phyloP scores from a whole-genome alignment of 1,284 basidiomycete genomes.

The Cerioporus squamosus region DNA sequence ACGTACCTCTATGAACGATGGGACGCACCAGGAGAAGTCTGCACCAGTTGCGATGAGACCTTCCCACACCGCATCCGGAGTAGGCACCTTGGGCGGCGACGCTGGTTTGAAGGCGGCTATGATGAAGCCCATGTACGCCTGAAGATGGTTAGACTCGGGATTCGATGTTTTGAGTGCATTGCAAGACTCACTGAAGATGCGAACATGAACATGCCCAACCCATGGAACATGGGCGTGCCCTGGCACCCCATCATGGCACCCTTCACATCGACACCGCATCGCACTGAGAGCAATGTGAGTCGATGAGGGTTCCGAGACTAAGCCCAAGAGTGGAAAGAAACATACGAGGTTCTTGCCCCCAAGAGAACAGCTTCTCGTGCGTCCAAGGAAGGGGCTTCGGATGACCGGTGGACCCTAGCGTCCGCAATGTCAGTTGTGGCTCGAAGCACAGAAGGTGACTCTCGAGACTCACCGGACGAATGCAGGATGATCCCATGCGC shows the following conservation, averaged over 20 bases:
- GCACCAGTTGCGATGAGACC: constrained; percentile 19
- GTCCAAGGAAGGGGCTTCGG: constrained; percentile 26
- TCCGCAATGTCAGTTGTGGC: not conserved
- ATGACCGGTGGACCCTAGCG: constrained; percentile 24
- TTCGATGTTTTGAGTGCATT: no score
- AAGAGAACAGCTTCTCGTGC: constrained; percentile 11
- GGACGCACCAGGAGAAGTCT: constrained; percentile 29
- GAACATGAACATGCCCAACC: constrained; percentile 22
- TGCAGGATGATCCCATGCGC: constrained; percentile 20
- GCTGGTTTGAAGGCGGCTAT: constrained; percentile 25
- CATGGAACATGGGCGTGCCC: constrained; percentile 30
- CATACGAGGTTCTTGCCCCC: constrained; percentile 18
- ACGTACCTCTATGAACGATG: constrained; percentile 33
- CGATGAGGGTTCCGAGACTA: not conserved
- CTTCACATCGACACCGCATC: constrained; percentile 21
- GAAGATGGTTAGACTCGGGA: not conserved
- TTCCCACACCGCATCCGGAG: constrained; percentile 27
- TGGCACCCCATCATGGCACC: constrained; percentile 23
- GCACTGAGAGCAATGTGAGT: not conserved
- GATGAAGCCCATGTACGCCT: constrained; percentile 21
- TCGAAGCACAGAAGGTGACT: not conserved
- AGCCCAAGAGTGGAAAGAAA: not conserved
- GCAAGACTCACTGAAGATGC: constrained; percentile 15
- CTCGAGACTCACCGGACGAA: constrained; percentile 21
- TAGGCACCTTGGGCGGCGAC: constrained; percentile 25